Conservation (phyloP, 2,329 filamentous ascomycete genomes). For the Epichloe gansuensis region DNA sequence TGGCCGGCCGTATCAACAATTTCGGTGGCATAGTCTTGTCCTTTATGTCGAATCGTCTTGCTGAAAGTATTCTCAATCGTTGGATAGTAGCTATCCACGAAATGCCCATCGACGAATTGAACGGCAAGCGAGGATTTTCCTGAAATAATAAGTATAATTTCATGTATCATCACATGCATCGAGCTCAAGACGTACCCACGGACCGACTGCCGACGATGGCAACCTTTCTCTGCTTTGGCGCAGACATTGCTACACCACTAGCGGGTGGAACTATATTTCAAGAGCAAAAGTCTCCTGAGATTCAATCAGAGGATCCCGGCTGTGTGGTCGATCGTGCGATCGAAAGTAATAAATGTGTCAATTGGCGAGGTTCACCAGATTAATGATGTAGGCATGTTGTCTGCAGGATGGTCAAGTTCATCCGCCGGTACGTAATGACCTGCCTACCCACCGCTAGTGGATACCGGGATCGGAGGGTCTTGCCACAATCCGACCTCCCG, state of each 20-base stretch:
- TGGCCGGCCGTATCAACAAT: constrained; percentile 97
- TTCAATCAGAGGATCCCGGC: not conserved
- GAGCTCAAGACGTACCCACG: constrained; percentile 40
- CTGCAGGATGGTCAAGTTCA: not conserved
- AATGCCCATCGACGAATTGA: constrained; percentile 93
- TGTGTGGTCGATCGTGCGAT: not conserved
- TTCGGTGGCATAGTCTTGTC: constrained; percentile 87
- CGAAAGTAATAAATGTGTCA: not conserved
- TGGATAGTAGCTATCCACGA: constrained; percentile 97
- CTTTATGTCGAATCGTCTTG: constrained; percentile 85
- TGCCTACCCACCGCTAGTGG: not conserved
- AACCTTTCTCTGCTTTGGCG: constrained; percentile 83
- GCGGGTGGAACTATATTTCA: not conserved
- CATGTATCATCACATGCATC: not conserved
- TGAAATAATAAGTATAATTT: constrained; percentile 23
- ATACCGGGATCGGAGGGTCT: not conserved
- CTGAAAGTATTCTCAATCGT: constrained; percentile 99
- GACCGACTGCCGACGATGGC: constrained; percentile 92
- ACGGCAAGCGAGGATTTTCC: constrained; percentile 97
- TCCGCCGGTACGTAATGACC: not conserved
- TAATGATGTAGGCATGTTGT: not conserved
- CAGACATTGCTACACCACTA: constrained; percentile 38
- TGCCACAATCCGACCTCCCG: not conserved
- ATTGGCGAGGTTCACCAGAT: not conserved
- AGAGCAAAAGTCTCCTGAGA: not conserved